phyloP scores from a whole-genome alignment of 306 rosid genomes.

The Casuarina glauca region DNA sequence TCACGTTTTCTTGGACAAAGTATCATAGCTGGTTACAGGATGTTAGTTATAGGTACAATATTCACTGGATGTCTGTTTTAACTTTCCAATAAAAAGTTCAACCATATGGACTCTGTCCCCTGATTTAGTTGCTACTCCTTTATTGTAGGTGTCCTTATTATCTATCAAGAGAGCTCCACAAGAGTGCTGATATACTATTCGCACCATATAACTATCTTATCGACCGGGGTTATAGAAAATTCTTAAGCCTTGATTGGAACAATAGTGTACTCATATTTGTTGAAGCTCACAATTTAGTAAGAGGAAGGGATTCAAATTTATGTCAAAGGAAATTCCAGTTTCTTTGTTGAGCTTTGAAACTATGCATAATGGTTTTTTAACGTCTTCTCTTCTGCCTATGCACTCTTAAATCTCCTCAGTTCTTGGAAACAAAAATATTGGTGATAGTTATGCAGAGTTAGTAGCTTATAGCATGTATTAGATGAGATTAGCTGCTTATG shows the following conservation, averaged over 20 bases:
- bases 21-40: neutral
- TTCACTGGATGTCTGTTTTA: neutral
- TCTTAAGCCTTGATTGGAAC: constrained; percentile 57
- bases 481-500: constrained; percentile 28
- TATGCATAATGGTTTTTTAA: constrained; percentile 15
- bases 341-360: constrained; percentile 10
- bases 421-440: neutral
- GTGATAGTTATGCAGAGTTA: neutral
- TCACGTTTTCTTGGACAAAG: neutral
- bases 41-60: neutral
- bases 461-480: constrained; percentile 21
- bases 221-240: constrained; percentile 61
- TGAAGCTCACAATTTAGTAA: constrained; percentile 97
- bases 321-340: constrained; percentile 23
- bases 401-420: constrained; percentile 22
- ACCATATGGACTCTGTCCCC: constrained; percentile 26
- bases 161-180: constrained; percentile 82
- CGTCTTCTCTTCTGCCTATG: constrained; percentile 25
- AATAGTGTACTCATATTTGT: constrained; percentile 89
- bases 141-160: constrained; percentile 87
- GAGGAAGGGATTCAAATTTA: constrained; percentile 23
- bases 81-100: constrained; percentile 11
- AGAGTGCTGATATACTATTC: constrained; percentile 73
- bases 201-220: constrained; percentile 97
- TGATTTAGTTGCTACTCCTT: constrained; percentile 25